Conservation (phyloP, 2,329 filamentous ascomycete genomes). For the Rugonectria rugulosa region DNA sequence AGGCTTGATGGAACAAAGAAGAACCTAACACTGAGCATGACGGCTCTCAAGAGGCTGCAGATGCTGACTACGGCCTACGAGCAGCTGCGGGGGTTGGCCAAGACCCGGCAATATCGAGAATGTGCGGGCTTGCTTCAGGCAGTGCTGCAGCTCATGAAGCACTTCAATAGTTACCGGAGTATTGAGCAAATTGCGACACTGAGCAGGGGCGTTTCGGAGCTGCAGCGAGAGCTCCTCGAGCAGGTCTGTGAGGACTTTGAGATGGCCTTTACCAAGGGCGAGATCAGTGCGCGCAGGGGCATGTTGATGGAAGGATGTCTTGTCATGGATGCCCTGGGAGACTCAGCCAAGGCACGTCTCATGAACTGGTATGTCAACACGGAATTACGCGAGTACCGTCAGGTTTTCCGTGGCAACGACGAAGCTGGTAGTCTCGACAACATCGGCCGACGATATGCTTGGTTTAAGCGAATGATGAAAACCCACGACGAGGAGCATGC, state of each 20-base stretch:
- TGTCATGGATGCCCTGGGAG: conserved; percentile 94
- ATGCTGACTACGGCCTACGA: conserved; percentile 99
- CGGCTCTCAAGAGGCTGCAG: conserved; percentile 92
- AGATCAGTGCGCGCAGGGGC: conserved; percentile 73
- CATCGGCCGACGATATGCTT: conserved; percentile 91
- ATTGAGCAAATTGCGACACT: conserved; percentile 97
- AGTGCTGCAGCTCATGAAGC: conserved; percentile 95
- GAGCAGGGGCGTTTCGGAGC: conserved; percentile 89
- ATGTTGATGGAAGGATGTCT: conserved; percentile 86
- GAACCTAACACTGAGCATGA: conserved; percentile 97
- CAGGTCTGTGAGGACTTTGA: conserved; percentile 99
- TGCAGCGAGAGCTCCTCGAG: conserved; percentile 91
- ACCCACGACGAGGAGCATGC: conserved; percentile 94
- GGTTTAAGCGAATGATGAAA: conserved; percentile 96
- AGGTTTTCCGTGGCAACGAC: conserved; percentile 95
- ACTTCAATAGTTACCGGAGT: conserved; percentile 97
- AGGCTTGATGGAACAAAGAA: conserved; percentile 94
- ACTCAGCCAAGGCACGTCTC: conserved; percentile 80
- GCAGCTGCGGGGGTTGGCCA: conserved; percentile 83
- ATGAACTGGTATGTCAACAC: conserved; percentile 99
- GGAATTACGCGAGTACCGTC: conserved; percentile 91
- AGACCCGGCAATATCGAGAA: conserved; percentile 90
- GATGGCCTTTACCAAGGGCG: conserved; percentile 88
- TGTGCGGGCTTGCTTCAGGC: conserved; percentile 94
- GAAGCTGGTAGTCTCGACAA: conserved; percentile 97